Conservation (phyloP, 768 basidiomycete genomes). For the Dictyophora rubrovolvata region DNA sequence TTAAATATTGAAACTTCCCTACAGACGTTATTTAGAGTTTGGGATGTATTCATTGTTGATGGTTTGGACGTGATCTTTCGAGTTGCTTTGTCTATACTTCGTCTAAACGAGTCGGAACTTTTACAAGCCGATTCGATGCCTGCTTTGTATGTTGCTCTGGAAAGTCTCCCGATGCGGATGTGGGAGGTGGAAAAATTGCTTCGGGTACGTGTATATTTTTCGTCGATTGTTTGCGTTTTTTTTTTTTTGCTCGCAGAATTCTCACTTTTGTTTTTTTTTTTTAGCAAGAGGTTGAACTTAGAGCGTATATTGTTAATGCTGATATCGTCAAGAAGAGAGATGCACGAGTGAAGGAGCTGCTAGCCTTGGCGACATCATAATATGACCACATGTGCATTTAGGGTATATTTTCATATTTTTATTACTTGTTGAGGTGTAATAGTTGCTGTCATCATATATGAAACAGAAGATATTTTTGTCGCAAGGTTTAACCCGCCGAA, state of each 20-base stretch:
- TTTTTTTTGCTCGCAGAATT: neutral
- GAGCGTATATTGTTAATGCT: constrained; percentile 37
- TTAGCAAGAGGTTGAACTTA: constrained; percentile 51
- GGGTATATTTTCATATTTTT: too few relatives aligned
- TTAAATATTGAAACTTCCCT: neutral
- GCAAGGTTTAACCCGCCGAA: too few relatives aligned
- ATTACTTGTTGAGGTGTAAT: neutral
- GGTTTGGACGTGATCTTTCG: constrained; percentile 88
- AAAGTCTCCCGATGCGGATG: constrained; percentile 83
- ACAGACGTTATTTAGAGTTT: constrained; percentile 88
- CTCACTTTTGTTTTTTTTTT: neutral
- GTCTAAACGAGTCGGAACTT: constrained; percentile 74
- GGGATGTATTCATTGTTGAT: constrained; percentile 93
- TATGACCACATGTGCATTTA: neutral
- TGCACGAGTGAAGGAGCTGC: constrained; percentile 38
- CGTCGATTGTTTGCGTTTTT: too few relatives aligned
- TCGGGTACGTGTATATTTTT: constrained; percentile 45
- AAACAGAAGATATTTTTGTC: too few relatives aligned
- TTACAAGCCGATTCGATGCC: constrained; percentile 76
- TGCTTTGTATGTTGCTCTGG: constrained; percentile 80
- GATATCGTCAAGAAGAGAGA: constrained; percentile 49
- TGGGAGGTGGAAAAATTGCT: constrained; percentile 90
- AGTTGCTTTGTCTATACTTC: constrained; percentile 79
- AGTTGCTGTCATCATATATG: neutral
- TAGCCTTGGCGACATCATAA: constrained; percentile 20